A percentile compares a stretch with the other conserved stretches of the same genome.
Evolutionary conservation across 2,329 filamentous ascomycete genomes (phyloP).

Genomic region (Capronia coronata): DNA sequence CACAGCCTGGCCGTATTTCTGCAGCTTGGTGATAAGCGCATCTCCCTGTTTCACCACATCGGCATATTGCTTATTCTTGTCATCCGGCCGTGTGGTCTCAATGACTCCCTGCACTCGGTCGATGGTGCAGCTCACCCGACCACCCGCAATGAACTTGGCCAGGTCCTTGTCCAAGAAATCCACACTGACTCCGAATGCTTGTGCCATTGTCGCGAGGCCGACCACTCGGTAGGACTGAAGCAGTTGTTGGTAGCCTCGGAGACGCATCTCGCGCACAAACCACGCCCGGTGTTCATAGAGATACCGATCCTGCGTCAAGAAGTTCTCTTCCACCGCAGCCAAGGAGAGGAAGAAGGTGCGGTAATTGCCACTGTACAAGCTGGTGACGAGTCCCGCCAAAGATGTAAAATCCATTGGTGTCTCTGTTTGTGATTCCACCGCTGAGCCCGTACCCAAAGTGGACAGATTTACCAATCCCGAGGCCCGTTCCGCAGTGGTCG

Average conservation of each 20-base stretch:
- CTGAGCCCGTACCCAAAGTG: slow-evolving; percentile 63
- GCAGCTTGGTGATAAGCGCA: slow-evolving; percentile 94
- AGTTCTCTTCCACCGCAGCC: slow-evolving; percentile 83
- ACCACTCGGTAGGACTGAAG: slow-evolving; percentile 96
- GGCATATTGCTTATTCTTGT: slow-evolving; percentile 99
- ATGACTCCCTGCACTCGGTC: slow-evolving; percentile 95
- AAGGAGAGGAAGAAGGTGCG: slow-evolving; percentile 87
- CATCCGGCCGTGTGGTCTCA: slow-evolving; percentile 93
- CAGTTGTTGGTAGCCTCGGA: slow-evolving; percentile 92
- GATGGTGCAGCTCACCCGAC: slow-evolving; percentile 92
- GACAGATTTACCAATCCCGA: slow-evolving; percentile 81
- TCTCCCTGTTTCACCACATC: slow-evolving; percentile 97
- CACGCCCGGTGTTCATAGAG: slow-evolving; percentile 91
- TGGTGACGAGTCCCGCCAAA: slow-evolving; percentile 79
- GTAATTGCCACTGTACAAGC: slow-evolving; percentile 90
- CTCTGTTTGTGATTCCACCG: slow-evolving; percentile 63
- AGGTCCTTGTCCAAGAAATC: slow-evolving; percentile 96
- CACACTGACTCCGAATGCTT: slow-evolving; percentile 91
- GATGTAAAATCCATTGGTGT: slow-evolving; percentile 81
- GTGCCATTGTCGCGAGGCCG: slow-evolving; percentile 93
- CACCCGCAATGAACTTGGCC: slow-evolving; percentile 91
- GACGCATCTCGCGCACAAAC: slow-evolving; percentile 97
- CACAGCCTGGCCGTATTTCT: slow-evolving; percentile 98
- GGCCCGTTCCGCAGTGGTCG: slow-evolving; percentile 46
- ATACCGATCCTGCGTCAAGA: slow-evolving; percentile 90